These are phyloP conservation scores for Pseudonitzschia pungens DNA, from an alignment of 108 stramenopile species.

Conservation along the genomic window DNA sequence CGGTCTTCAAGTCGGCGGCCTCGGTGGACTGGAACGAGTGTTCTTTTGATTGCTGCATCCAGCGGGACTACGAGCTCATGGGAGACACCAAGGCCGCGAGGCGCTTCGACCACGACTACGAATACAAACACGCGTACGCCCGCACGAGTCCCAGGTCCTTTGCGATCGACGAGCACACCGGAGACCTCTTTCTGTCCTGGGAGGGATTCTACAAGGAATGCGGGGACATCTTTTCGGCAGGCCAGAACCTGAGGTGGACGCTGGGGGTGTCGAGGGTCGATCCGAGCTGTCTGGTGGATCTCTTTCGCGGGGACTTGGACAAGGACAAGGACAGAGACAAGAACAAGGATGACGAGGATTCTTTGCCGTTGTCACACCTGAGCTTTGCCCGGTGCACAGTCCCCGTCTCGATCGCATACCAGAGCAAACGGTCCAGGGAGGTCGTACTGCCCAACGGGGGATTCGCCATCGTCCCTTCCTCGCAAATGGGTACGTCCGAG, in stretches of 20 bases:
- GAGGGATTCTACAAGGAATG: slow-evolving; percentile 28
- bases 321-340: background rate
- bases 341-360: background rate
- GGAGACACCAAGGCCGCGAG: background rate
- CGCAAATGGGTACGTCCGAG: background rate
- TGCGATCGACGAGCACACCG: slow-evolving; percentile 10
- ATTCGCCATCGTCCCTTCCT: slow-evolving; percentile 1
- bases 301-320: too few species aligned
- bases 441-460: slow-evolving; percentile 8
- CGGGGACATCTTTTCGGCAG: background rate
- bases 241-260: slow-evolving; percentile 12
- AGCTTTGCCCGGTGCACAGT: slow-evolving; percentile 20
- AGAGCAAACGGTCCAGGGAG: background rate
- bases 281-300: too few species aligned
- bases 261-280: too few species aligned
- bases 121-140: background rate
- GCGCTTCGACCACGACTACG: background rate
- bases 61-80: background rate
- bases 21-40: slow-evolving; percentile 8
- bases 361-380: background rate
- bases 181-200: slow-evolving; percentile 20
- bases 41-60: slow-evolving; percentile 2
- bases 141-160: slow-evolving; percentile 5
- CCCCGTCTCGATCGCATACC: slow-evolving; percentile 27
- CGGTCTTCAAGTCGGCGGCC: slow-evolving; percentile 10